These are phyloP conservation scores for Ilyonectria destructans DNA, from an alignment of 2,329 filamentous ascomycete genomes.

Conservation along the genomic window DNA sequence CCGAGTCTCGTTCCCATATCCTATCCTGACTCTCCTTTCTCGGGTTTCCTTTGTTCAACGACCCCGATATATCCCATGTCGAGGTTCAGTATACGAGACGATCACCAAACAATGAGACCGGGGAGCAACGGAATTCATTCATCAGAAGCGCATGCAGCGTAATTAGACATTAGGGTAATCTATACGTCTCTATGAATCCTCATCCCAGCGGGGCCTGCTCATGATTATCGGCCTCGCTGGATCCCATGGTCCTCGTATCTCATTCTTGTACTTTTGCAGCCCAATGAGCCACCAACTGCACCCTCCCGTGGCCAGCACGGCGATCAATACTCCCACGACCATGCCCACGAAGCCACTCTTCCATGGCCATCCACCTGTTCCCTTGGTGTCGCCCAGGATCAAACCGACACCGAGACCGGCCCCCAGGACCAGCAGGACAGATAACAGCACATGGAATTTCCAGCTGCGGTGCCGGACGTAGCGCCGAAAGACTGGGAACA, in stretches of 20 bases:
- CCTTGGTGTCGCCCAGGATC: constrained; percentile 65
- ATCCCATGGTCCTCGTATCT: constrained; percentile 98
- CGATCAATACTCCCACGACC: constrained; percentile 81
- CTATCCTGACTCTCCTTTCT: neutral
- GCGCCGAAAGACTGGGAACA: constrained; percentile 97
- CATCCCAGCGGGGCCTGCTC: constrained; percentile 72
- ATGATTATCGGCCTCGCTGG: constrained; percentile 91
- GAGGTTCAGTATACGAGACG: no score
- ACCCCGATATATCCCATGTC: no score
- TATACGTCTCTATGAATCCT: constrained; percentile 45
- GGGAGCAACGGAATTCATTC: neutral
- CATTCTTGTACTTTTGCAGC: constrained; percentile 98
- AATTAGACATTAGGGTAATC: constrained; percentile 31
- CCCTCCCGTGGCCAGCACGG: constrained; percentile 87
- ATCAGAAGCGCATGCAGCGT: neutral
- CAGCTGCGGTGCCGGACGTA: constrained; percentile 88
- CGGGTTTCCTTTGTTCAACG: neutral
- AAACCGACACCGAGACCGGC: constrained; percentile 85
- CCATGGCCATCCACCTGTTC: constrained; percentile 62
- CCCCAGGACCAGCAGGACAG: constrained; percentile 81
- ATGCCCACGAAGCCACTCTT: constrained; percentile 78
- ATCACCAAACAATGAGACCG: neutral
- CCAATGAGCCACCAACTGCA: constrained; percentile 99
- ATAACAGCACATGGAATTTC: constrained; percentile 85
- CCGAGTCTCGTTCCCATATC: neutral